These are phyloP conservation scores for Sphaerostilbella broomeana DNA, from an alignment of 2,329 filamentous ascomycete species.

Conservation along the genomic window DNA sequence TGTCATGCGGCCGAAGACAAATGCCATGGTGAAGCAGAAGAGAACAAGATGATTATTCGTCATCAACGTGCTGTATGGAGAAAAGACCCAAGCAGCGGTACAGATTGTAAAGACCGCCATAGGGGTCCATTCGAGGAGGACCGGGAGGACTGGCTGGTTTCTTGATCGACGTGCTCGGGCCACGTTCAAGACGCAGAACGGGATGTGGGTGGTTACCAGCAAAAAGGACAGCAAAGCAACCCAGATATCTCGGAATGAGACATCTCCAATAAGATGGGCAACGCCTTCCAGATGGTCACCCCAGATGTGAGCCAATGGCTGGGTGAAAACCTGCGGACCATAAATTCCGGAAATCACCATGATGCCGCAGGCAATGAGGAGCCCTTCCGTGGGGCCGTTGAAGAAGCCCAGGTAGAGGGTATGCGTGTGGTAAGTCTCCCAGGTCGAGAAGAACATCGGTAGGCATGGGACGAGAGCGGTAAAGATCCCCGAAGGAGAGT, in stretches of 20 bases:
- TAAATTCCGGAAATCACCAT: constrained; percentile 86
- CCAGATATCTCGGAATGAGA: constrained; percentile 84
- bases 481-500: constrained; percentile 77
- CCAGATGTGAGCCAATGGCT: constrained; percentile 63
- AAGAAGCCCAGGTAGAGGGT: constrained; percentile 93
- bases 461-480: constrained; percentile 86
- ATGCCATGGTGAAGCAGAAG: constrained; percentile 90
- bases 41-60: constrained; percentile 81
- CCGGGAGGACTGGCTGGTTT: constrained; percentile 67
- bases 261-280: constrained; percentile 56
- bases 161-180: constrained; percentile 64
- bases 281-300: constrained; percentile 47
- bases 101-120: constrained; percentile 74
- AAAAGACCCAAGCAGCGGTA: constrained; percentile 80
- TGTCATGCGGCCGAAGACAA: constrained; percentile 96
- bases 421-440: constrained; percentile 99
- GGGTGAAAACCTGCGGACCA: constrained; percentile 80
- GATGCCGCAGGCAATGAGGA: constrained; percentile 78
- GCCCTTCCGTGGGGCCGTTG: constrained; percentile 93
- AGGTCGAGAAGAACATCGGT: constrained; percentile 99
- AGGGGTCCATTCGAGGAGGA: constrained; percentile 91
- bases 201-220: constrained; percentile 68
- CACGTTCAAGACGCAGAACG: constrained; percentile 85
- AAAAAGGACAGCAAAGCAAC: constrained; percentile 61
- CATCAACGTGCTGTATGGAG: constrained; percentile 76